Evolutionary conservation across 352 stramenopile species (phyloP).

Genomic region (Phytophthora cactorum): DNA sequence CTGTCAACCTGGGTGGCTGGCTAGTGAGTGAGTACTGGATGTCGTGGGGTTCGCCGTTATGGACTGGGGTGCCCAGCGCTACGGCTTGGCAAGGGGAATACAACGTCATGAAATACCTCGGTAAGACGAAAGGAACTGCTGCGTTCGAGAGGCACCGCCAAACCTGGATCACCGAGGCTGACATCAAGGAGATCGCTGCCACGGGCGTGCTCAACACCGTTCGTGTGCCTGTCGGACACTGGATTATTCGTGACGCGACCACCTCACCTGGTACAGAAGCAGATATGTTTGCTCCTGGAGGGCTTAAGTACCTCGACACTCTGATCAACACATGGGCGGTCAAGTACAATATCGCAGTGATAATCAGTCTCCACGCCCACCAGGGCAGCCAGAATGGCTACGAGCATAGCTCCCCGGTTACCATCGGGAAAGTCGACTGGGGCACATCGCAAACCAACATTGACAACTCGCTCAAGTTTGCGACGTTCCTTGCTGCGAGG

Average conservation of each 20-base stretch:
- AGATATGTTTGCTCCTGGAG: slow-evolving; percentile 28
- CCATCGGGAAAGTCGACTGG: slow-evolving; percentile 28
- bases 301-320: slow-evolving; percentile 59
- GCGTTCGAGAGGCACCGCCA: slow-evolving; percentile 20
- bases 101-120: slow-evolving; percentile 19
- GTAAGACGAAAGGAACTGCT: slow-evolving; percentile 12
- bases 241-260: slow-evolving; percentile 45
- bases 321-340: slow-evolving; percentile 59
- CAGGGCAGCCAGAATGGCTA: slow-evolving; percentile 64
- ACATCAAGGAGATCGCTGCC: slow-evolving; percentile 24
- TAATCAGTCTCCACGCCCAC: slow-evolving; percentile 63
- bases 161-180: slow-evolving; percentile 26
- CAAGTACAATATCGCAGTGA: slow-evolving; percentile 61
- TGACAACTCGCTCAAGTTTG: slow-evolving; percentile 47
- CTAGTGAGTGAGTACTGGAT: slow-evolving; percentile 29
- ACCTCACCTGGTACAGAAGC: slow-evolving; percentile 17
- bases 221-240: slow-evolving; percentile 51
- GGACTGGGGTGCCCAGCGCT: slow-evolving; percentile 1
- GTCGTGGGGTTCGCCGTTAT: slow-evolving; percentile 19
- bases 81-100: slow-evolving; percentile 17
- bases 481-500: slow-evolving; percentile 42
- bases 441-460: slow-evolving; percentile 29
- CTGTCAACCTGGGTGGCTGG: slow-evolving; percentile 25
- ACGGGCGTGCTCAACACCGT: slow-evolving; percentile 49
- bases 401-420: slow-evolving; percentile 50